Conservation (phyloP, 2,329 filamentous ascomycete species). For the Ascochyta pisi region DNA sequence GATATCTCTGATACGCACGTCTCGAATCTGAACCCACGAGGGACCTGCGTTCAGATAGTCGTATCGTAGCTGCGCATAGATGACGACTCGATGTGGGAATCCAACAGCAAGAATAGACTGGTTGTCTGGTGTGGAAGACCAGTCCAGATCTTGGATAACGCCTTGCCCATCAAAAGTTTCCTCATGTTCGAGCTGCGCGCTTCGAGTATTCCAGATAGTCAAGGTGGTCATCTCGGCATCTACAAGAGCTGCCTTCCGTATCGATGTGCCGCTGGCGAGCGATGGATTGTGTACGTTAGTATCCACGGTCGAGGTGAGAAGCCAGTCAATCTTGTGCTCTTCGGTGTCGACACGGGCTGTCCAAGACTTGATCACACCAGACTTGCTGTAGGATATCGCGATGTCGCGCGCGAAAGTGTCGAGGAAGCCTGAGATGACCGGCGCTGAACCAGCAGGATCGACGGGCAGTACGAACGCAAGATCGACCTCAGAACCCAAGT, state of each 20-base stretch:
- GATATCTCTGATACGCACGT: conserved; percentile 79
- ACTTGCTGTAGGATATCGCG: conserved; percentile 81
- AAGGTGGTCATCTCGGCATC: conserved; percentile 75
- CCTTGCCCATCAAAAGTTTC: conserved; percentile 76
- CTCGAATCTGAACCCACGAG: conserved; percentile 86
- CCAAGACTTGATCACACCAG: conserved; percentile 82
- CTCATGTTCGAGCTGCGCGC: conserved; percentile 80
- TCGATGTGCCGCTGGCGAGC: conserved; percentile 82
- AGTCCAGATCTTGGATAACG: conserved; percentile 84
- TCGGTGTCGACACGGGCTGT: conserved; percentile 74
- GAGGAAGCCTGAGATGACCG: conserved; percentile 76
- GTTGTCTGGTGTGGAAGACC: conserved; percentile 88
- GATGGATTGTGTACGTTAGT: conserved; percentile 76
- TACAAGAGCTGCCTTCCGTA: conserved; percentile 85
- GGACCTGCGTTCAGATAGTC: conserved; percentile 88
- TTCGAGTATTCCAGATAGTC: conserved; percentile 90
- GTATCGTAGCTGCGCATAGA: conserved; percentile 87
- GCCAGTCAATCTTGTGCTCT: conserved; percentile 74
- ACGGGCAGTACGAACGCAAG: conserved; percentile 74
- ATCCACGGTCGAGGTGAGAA: conserved; percentile 80
- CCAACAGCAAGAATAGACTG: conserved; percentile 93
- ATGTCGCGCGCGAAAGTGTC: conserved; percentile 87
- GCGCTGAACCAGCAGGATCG: conserved; percentile 79
- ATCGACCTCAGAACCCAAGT: conserved; percentile 64
- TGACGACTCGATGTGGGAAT: conserved; percentile 82